Evolutionary conservation across 2,329 filamentous ascomycete species (phyloP).

Genomic region (Colletotrichum plurivorum): DNA sequence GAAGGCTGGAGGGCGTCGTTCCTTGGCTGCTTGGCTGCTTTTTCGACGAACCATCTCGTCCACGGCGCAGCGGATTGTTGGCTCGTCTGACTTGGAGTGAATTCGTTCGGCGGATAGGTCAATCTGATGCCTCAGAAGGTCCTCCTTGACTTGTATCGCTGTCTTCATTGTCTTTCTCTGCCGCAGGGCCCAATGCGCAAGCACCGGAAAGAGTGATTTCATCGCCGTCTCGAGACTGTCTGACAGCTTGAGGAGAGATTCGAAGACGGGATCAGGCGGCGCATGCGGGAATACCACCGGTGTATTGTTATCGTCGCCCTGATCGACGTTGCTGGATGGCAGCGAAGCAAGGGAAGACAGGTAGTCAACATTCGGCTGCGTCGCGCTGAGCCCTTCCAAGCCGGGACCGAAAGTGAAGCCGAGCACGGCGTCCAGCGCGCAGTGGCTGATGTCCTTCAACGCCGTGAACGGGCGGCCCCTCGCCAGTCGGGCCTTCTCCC

Average conservation of each 20-base stretch:
- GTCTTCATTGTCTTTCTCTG: constrained; percentile 9
- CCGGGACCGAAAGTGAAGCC: constrained; percentile 47
- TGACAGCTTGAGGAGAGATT: constrained; percentile 17
- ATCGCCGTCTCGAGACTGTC: constrained; percentile 32
- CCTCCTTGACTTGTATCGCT: constrained; percentile 22
- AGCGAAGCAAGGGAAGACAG: constrained; percentile 11
- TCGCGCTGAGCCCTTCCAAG: constrained; percentile 23
- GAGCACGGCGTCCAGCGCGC: constrained; percentile 50
- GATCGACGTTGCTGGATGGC: background rate
- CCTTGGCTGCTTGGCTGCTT: constrained; percentile 3
- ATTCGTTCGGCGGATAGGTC: constrained; percentile 17
- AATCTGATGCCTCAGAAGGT: constrained; percentile 9
- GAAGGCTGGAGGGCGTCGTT: background rate
- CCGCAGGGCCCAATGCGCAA: constrained; percentile 29
- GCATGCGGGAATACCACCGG: constrained; percentile 8
- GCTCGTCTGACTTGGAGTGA: background rate
- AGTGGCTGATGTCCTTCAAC: constrained; percentile 48
- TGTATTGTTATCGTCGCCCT: background rate
- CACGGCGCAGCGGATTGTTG: constrained; percentile 18
- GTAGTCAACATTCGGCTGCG: constrained; percentile 24
- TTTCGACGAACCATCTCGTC: constrained; percentile 38
- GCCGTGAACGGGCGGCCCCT: constrained; percentile 49
- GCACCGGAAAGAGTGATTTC: constrained; percentile 31
- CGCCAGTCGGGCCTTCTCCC: constrained; percentile 49
- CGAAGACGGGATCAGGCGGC: constrained; percentile 15